These are phyloP conservation scores for Erucastrum elatum DNA, from an alignment of 345 rosid genomes.

Conservation along the genomic window DNA sequence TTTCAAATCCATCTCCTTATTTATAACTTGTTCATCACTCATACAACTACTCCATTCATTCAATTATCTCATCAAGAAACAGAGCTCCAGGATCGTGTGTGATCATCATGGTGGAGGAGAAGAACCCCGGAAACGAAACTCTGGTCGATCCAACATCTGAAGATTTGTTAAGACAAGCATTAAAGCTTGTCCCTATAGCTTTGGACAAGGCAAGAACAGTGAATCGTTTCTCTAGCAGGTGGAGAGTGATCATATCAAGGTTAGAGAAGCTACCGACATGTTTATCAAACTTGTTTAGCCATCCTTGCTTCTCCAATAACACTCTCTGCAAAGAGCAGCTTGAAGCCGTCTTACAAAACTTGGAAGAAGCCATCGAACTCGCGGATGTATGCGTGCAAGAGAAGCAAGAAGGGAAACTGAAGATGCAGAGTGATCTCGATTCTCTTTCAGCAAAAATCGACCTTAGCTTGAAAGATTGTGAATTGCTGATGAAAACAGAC, in stretches of 20 bases:
- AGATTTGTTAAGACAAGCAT: slow-evolving; percentile 66
- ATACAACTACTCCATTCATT: slow-evolving; percentile 81
- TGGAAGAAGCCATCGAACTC: slow-evolving; percentile 58
- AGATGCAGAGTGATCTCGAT: slow-evolving; percentile 97
- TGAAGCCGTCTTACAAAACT: slow-evolving; percentile 63
- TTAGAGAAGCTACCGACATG: slow-evolving; percentile 79
- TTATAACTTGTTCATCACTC: slow-evolving; percentile 44
- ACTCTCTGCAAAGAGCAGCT: slow-evolving; percentile 84
- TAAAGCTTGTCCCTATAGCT: slow-evolving; percentile 72
- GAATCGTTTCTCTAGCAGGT: slow-evolving; percentile 70
- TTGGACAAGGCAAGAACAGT: slow-evolving; percentile 57
- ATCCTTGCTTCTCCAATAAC: slow-evolving; percentile 88
- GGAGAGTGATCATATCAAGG: slow-evolving; percentile 77
- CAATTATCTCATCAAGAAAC: slow-evolving; percentile 5
- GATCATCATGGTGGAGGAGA: slow-evolving; percentile 41
- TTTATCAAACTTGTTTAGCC: slow-evolving; percentile 79
- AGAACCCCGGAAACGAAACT: background rate
- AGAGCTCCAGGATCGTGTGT: slow-evolving; percentile 28
- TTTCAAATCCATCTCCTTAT: slow-evolving; percentile 20
- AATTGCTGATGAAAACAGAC: slow-evolving; percentile 82
- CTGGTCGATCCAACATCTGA: slow-evolving; percentile 48
- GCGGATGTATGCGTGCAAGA: slow-evolving; percentile 58
- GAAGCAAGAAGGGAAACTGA: slow-evolving; percentile 81
- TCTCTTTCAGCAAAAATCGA: slow-evolving; percentile 74
- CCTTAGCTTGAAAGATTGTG: slow-evolving; percentile 78